phyloP scores from a whole-genome alignment of 2,329 filamentous ascomycete species.

The Davidsoniella australis region DNA sequence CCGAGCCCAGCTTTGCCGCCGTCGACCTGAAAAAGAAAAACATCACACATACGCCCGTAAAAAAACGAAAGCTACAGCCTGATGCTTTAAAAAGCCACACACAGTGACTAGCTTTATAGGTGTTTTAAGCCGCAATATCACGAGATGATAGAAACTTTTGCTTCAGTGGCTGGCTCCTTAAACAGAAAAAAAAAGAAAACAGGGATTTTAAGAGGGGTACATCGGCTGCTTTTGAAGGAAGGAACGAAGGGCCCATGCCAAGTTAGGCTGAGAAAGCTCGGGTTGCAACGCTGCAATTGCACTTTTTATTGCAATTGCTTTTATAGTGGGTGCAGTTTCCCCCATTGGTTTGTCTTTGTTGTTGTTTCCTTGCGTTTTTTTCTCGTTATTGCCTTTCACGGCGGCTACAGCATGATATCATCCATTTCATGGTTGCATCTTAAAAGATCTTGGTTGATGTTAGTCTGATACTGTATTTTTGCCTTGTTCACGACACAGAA shows the following conservation, averaged over 20 bases:
- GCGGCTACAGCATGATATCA: background rate
- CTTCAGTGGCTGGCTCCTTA: no score
- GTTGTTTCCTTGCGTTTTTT: background rate
- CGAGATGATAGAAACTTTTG: no score
- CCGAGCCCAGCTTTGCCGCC: no score
- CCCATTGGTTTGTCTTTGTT: background rate
- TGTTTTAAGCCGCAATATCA: no score
- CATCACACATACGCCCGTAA: no score
- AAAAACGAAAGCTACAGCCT: no score
- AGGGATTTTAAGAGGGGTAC: slow-evolving; percentile 4
- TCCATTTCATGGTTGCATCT: background rate
- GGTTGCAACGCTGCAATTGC: slow-evolving; percentile 7
- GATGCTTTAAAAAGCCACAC: no score
- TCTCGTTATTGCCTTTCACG: background rate
- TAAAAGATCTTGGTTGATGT: background rate
- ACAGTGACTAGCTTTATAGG: no score
- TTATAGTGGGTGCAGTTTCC: background rate
- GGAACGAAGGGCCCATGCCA: slow-evolving; percentile 3
- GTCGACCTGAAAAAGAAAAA: no score
- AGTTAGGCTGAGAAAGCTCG: slow-evolving; percentile 6
- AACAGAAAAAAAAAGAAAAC: background rate
- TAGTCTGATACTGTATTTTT: no score
- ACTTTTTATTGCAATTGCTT: background rate
- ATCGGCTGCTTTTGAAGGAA: slow-evolving; percentile 2
- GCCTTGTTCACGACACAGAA: no score